Percentiles rank a stretch among this genome's conserved stretches.
Conservation (phyloP, 1,284 basidiomycete species). For the Mycosarcoma mackinlayi region DNA sequence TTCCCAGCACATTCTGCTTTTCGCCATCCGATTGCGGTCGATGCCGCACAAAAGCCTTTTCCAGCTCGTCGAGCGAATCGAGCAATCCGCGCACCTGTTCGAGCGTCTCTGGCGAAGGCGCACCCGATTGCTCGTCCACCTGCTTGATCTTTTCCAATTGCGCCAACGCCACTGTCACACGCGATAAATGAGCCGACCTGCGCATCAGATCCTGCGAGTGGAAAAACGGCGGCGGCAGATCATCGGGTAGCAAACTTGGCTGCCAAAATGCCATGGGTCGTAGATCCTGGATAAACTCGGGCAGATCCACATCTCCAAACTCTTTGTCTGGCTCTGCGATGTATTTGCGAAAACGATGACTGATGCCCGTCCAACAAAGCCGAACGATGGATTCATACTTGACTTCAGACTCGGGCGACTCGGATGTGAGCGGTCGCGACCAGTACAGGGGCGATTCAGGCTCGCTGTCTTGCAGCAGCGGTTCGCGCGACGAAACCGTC, state of each 20-base stretch:
- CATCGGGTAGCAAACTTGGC: conserved; percentile 34
- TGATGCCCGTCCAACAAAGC: conserved; percentile 45
- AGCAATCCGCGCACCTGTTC: conserved; percentile 19
- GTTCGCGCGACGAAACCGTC: conserved; percentile 31
- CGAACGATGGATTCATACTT: conserved; percentile 53
- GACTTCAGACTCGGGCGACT: conserved; percentile 44
- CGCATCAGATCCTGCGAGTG: conserved; percentile 51
- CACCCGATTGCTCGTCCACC: background rate
- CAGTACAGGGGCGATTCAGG: conserved; percentile 45
- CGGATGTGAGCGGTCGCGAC: conserved; percentile 35
- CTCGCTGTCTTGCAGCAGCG: conserved; percentile 35
- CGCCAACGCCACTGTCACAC: conserved; percentile 23
- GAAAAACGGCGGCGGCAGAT: conserved; percentile 45
- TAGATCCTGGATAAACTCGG: conserved; percentile 35
- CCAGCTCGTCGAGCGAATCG: conserved; percentile 28
- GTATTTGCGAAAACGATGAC: conserved; percentile 44
- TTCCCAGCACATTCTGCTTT: conserved; percentile 30
- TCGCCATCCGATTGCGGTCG: conserved; percentile 32
- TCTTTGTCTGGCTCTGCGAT: conserved; percentile 47
- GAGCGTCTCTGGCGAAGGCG: conserved; percentile 21
- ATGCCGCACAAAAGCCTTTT: conserved; percentile 39
- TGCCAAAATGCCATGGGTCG: conserved; percentile 54
- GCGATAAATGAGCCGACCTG: conserved; percentile 32
- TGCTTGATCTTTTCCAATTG: conserved; percentile 29
- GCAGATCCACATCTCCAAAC: conserved; percentile 26